phyloP scores from a whole-genome alignment of 371 early-diverging fungal species.

The Mortierella sp. region DNA sequence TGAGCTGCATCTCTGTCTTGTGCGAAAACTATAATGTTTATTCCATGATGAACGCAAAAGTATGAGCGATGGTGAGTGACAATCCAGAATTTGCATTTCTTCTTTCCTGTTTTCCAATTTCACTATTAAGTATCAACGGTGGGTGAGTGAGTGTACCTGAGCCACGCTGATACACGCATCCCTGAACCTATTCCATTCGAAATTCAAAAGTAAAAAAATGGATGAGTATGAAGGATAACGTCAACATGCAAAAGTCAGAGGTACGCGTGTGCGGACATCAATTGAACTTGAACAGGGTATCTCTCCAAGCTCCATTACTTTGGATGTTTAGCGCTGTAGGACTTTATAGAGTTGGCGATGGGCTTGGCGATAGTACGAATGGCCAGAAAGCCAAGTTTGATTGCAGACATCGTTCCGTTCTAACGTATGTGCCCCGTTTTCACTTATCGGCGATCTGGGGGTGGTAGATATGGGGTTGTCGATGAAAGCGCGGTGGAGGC shows the following conservation, averaged over 20 bases:
- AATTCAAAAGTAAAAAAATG: too few species aligned
- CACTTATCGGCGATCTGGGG: background rate
- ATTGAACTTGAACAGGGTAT: background rate
- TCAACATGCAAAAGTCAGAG: too few species aligned
- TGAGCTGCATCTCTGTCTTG: conserved; percentile 83
- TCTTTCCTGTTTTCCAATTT: background rate
- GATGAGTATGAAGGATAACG: too few species aligned
- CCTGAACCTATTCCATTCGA: conserved; percentile 62
- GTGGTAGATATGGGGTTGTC: background rate
- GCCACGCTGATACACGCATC: conserved; percentile 88
- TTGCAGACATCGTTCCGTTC: conserved; percentile 62
- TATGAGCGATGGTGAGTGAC: background rate
- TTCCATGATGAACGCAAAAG: background rate
- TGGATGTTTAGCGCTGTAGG: conserved; percentile 77
- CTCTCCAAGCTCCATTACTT: conserved; percentile 37
- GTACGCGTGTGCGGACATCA: too few species aligned
- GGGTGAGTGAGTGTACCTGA: conserved; percentile 74
- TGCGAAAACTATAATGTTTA: conserved; percentile 63
- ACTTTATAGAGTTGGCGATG: conserved; percentile 84
- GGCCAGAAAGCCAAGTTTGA: conserved; percentile 75
- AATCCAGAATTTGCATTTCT: background rate
- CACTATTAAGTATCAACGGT: too few species aligned
- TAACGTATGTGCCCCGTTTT: background rate
- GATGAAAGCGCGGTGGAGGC: background rate
- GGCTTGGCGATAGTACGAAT: conserved; percentile 88